phyloP scores from a whole-genome alignment of 73 alveolate genomes.

The Uronychia setigera region DNA sequence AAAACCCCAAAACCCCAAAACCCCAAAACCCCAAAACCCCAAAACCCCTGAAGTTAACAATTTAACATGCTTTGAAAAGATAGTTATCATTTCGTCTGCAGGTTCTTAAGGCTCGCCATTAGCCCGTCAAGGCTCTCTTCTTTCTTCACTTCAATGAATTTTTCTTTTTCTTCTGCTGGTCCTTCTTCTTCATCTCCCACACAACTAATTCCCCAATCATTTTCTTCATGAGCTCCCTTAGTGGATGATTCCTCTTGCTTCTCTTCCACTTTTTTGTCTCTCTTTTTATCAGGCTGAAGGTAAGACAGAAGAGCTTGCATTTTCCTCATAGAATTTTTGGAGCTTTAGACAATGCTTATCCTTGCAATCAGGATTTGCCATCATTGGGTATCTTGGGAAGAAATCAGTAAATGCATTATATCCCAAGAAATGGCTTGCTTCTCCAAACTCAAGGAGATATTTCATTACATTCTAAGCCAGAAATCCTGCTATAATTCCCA shows the following conservation, averaged over 20 bases:
- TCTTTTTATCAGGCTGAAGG: conserved; percentile 2
- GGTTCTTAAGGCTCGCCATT: conserved; percentile 37
- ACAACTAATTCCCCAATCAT: conserved; percentile 41
- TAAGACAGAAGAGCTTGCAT: neutral
- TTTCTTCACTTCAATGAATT: conserved; percentile 40
- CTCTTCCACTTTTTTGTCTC: conserved; percentile 12
- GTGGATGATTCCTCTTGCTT: conserved; percentile 10
- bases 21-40: too few species aligned
- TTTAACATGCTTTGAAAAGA: too few species aligned
- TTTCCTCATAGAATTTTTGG: too few species aligned
- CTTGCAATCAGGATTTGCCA: conserved; percentile 91
- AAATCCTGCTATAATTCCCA: conserved; percentile 98
- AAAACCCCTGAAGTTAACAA: too few species aligned
- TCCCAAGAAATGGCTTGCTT: conserved; percentile 84
- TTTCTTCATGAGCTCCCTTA: conserved; percentile 30
- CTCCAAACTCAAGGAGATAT: conserved; percentile 91
- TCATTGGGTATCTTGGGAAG: conserved; percentile 84
- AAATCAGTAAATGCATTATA: conserved; percentile 91
- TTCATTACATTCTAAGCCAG: conserved; percentile 89
- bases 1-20: too few species aligned
- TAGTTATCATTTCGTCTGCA: conserved; percentile 33
- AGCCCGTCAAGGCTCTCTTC: conserved; percentile 23
- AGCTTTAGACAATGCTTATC: conserved; percentile 87
- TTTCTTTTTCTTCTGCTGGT: conserved; percentile 8
- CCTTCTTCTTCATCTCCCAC: conserved; percentile 35